phyloP scores from a whole-genome alignment of 2,329 filamentous ascomycete genomes.

The Venturia aucupariae region DNA sequence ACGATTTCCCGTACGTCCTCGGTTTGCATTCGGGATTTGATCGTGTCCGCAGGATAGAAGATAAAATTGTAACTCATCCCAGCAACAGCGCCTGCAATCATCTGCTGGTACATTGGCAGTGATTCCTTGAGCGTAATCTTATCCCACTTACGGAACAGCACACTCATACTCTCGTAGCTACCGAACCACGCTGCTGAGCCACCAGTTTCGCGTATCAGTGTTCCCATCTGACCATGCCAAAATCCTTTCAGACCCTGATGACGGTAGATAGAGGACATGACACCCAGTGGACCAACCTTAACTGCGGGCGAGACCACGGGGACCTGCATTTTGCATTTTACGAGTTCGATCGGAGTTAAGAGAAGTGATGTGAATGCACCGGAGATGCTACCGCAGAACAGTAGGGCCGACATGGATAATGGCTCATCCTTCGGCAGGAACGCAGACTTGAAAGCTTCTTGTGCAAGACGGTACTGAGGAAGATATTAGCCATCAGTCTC shows the following conservation, averaged over 20 bases:
- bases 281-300: slow-evolving; percentile 47
- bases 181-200: slow-evolving; percentile 94
- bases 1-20: slow-evolving; percentile 52
- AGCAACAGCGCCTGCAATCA: slow-evolving; percentile 74
- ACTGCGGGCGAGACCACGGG: slow-evolving; percentile 35
- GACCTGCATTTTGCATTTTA: slow-evolving; percentile 98
- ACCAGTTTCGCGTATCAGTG: slow-evolving; percentile 85
- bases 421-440: slow-evolving; percentile 46
- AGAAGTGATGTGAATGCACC: slow-evolving; percentile 85
- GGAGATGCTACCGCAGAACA: slow-evolving; percentile 73
- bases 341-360: slow-evolving; percentile 88
- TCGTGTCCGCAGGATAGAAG: slow-evolving; percentile 94
- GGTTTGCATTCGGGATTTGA: slow-evolving; percentile 97
- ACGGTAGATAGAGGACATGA: slow-evolving; percentile 71
- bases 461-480: slow-evolving; percentile 36
- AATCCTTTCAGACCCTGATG: slow-evolving; percentile 78
- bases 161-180: slow-evolving; percentile 45
- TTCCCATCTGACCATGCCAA: slow-evolving; percentile 92
- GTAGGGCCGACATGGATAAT: slow-evolving; percentile 65
- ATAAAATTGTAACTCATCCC: slow-evolving; percentile 95
- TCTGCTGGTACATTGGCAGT: slow-evolving; percentile 77
- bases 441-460: slow-evolving; percentile 54
- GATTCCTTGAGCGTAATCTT: slow-evolving; percentile 36
- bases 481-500: slow-evolving; percentile 19
- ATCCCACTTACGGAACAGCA: slow-evolving; percentile 56